phyloP scores from a whole-genome alignment of 441 rosid genomes.

The Corymbia calophylla region DNA sequence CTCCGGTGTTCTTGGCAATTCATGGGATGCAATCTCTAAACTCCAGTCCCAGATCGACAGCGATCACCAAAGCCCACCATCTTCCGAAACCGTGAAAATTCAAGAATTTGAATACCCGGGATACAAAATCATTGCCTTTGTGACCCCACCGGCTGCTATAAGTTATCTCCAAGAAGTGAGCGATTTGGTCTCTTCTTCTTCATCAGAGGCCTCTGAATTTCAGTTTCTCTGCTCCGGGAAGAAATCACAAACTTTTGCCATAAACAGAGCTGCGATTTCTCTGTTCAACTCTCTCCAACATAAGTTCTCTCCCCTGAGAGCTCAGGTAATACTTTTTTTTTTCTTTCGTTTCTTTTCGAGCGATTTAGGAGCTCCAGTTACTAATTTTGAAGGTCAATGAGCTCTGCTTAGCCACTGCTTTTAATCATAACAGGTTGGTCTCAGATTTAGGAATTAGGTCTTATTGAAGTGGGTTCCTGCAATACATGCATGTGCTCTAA shows the following conservation, averaged over 20 bases:
- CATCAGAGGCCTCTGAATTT: conserved; percentile 17
- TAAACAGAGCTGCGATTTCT: conserved; percentile 25
- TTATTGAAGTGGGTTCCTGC: background rate
- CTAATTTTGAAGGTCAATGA: background rate
- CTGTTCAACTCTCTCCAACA: conserved; percentile 16
- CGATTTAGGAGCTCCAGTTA: background rate
- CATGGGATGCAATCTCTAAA: conserved; percentile 28
- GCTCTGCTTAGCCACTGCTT: background rate
- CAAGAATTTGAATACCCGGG: background rate
- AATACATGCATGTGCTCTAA: background rate
- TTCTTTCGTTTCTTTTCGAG: background rate
- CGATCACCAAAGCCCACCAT: background rate
- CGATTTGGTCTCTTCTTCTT: conserved; percentile 16
- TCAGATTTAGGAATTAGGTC: background rate
- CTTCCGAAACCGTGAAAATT: conserved; percentile 6
- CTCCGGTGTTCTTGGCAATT: conserved; percentile 29
- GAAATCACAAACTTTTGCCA: conserved; percentile 21
- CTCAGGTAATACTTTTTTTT: conserved; percentile 23
- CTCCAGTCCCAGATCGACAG: background rate
- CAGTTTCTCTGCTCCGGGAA: conserved; percentile 32
- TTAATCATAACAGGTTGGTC: background rate
- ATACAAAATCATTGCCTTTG: conserved; percentile 31
- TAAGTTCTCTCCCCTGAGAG: conserved; percentile 20
- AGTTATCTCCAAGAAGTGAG: conserved; percentile 5
- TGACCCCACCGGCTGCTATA: conserved; percentile 7